These are phyloP conservation scores for Halophytophthora polymorphica DNA, from an alignment of 352 stramenopile genomes.

Conservation along the genomic window DNA sequence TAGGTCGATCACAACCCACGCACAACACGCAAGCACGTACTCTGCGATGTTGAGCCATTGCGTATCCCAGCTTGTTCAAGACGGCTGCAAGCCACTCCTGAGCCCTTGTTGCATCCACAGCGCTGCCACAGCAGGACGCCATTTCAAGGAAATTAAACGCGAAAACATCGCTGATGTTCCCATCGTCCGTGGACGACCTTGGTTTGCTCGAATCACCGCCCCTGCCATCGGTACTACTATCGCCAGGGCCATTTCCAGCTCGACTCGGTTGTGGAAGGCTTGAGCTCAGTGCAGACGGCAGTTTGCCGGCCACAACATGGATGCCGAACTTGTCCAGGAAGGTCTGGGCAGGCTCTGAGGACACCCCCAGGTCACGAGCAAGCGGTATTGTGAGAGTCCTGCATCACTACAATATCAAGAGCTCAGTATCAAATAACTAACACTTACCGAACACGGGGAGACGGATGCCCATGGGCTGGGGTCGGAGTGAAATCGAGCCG, in stretches of 20 bases:
- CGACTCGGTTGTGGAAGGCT: conserved; percentile 4
- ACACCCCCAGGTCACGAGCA: neutral
- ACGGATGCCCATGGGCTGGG: conserved; percentile 52
- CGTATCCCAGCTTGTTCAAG: conserved; percentile 53
- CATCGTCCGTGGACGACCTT: conserved; percentile 3
- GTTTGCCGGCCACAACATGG: conserved; percentile 25
- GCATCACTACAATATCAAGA: neutral
- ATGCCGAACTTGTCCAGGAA: conserved; percentile 59
- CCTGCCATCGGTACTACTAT: conserved; percentile 1
- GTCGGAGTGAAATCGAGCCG: conserved; percentile 48
- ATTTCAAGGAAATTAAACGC: conserved; percentile 70
- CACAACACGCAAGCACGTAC: conserved; percentile 21
- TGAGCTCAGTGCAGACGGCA: conserved; percentile 9
- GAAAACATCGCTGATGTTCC: conserved; percentile 15
- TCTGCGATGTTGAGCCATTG: conserved; percentile 44
- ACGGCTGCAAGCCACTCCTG: conserved; percentile 61
- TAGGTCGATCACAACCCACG: neutral
- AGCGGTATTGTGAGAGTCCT: neutral
- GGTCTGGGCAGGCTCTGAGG: conserved; percentile 44
- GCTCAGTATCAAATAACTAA: neutral
- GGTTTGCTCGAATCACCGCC: too few relatives aligned
- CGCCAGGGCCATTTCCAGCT: conserved; percentile 1
- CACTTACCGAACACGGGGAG: conserved; percentile 57
- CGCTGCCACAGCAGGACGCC: conserved; percentile 51
- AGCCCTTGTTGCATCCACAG: conserved; percentile 41